Conservation (phyloP, 2,329 filamentous ascomycete species). For the Trichophaea hybrida region DNA sequence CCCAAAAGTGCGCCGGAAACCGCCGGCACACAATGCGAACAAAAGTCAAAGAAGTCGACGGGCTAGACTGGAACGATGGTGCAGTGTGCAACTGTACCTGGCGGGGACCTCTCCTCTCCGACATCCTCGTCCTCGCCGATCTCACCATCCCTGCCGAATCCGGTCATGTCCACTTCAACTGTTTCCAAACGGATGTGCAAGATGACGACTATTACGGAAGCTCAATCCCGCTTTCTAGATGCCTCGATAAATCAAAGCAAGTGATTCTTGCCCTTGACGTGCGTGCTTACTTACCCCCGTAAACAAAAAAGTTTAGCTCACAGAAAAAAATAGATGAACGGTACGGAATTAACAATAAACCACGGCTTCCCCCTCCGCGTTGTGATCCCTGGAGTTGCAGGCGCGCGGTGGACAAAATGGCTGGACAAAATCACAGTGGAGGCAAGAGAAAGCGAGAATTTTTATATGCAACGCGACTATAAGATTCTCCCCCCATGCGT, state of each 20-base stretch:
- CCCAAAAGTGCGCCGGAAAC: constrained; percentile 41
- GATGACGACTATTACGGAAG: constrained; percentile 47
- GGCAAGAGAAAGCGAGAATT: constrained; percentile 38
- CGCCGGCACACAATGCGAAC: constrained; percentile 47
- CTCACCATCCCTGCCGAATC: constrained; percentile 29
- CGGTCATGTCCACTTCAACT: constrained; percentile 43
- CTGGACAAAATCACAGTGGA: constrained; percentile 41
- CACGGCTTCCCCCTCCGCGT: constrained; percentile 42
- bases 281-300: background rate
- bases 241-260: constrained; percentile 34
- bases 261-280: constrained; percentile 38
- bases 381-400: constrained; percentile 40
- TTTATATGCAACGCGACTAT: constrained; percentile 46
- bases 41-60: constrained; percentile 43
- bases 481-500: constrained; percentile 43
- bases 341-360: constrained; percentile 34
- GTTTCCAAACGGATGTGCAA: constrained; percentile 39
- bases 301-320: constrained; percentile 3
- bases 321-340: constrained; percentile 36
- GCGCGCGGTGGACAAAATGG: constrained; percentile 44
- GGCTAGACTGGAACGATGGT: constrained; percentile 46
- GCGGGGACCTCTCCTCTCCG: constrained; percentile 40
- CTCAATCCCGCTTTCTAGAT: constrained; percentile 38
- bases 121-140: constrained; percentile 38
- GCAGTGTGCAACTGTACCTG: constrained; percentile 48